Base-by-base conservation (phyloP, 2,329 filamentous ascomycete species). In the Fusarium pseudoanthophilum region DNA sequence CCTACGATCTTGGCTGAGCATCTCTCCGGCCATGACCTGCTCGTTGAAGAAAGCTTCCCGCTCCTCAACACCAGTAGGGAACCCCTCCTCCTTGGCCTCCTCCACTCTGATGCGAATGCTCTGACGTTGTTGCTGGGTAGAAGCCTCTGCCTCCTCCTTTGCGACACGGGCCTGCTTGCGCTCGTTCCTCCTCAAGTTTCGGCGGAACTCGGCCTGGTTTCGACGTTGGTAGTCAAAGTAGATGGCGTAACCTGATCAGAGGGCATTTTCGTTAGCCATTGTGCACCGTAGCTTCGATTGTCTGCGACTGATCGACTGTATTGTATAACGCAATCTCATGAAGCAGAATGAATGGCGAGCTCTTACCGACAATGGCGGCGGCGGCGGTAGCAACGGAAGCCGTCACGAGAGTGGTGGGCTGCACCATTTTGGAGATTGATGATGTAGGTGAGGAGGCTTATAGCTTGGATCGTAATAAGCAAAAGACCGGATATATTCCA, bases 31-130 rank as follows among this genome's bases (percentile, higher is more conserved):
- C 78, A 95, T 93, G 74, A 99, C 95, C 85, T 97, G 94, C 82
- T 94, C 92, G 90, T 98, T 97, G 85, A 99, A 99, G 87, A 94
- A 99, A 70, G 91, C 90, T 87, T 99, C 96, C 82, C 94, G 95
- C 86, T 97, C 95, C 82, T 98, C 95, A 40, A 95, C 91, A 79
- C 95, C 94, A 48, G 89, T 87, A 55, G 96, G 96, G 88, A 97
- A 98, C 64, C 95, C 96, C 83, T 97, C 95, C 66, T 93, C 92
- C 85, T 95, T 93, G 77, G 95, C 94, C 78, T 92, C 89, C 78
- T 94, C 91, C 55, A 98, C 92, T 59, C 90, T 91, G 64, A 84
- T 83, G 84, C 92, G 92, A 85, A 99, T 93, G 78, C 88, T 86
- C 82, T 93, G 88, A 80, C 92, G 90, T 85, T 93, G 92, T 82